Evolutionary conservation across 441 rosid species (phyloP), one percentile per base, ranked within the genome.

Genomic region (Pelargonium citronellum): DNA sequence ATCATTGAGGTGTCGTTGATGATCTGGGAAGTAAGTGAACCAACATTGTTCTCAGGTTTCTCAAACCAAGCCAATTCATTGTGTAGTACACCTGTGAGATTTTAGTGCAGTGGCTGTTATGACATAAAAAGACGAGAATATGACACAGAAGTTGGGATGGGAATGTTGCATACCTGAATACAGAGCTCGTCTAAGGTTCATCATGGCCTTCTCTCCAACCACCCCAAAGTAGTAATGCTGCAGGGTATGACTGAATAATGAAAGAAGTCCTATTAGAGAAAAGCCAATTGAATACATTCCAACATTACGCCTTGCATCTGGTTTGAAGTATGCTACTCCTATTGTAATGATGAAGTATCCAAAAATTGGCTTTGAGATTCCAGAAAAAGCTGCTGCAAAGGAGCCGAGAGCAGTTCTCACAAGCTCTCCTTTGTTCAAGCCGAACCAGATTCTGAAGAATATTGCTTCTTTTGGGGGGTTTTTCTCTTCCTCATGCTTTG

Each of bases 1-100:
- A 89, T 87, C 84, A 78, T 83, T 60, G 87, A 82, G 64, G 90
- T 84, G 71, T 84, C 90, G 5, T 74, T 82, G 73, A 84, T 81
- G 82, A 87, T 75, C 72, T 79, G 73, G 1, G 87, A 83, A 55
- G 90, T 85, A 64, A 87, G 78, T 58, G 75, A 71, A 22, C 87
- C 88, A 64, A 82, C 82, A 70, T 44, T 81, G 65, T 84, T 85
- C 78, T 84, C 84, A 0, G 83, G 77, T 80, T 81, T 85, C 84
- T 87, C 95, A 44, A 87, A 89, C 95, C 95, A 89, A 44, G 82
- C 76, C 19, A 87, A 34, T 71, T 89, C 90, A 71, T 87, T 89
- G 24, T 75, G 76, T 20, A 89, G 83, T 13, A 89, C 71, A 57
- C 82, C 91, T 85, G 79, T 76, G 73, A 71, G 39, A 53, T 64